phyloP scores from a whole-genome alignment of 257 asterid species.

The Nyctanthes arbortristis region DNA sequence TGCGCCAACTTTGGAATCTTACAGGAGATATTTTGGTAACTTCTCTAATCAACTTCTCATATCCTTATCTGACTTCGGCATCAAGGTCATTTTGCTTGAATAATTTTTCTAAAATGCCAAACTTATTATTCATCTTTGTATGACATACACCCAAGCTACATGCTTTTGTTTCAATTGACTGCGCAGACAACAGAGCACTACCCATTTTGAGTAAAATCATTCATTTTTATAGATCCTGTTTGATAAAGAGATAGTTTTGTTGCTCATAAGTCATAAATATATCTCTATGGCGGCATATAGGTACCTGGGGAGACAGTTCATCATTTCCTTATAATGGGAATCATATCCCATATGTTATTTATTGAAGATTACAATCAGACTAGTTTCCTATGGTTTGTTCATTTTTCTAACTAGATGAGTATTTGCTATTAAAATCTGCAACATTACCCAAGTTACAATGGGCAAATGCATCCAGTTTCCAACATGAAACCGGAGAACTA shows the following conservation, averaged over 20 bases:
- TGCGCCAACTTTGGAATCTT: conserved; percentile 95
- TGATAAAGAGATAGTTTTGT: neutral
- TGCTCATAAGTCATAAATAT: neutral
- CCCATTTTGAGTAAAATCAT: neutral
- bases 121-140: conserved; percentile 5
- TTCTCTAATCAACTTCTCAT: conserved; percentile 15
- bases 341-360: neutral
- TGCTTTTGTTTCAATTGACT: neutral
- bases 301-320: neutral
- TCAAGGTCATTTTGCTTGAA: conserved; percentile 11
- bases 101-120: neutral
- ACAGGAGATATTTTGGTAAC: conserved; percentile 84
- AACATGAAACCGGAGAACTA: too few relatives aligned
- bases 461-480: too few relatives aligned
- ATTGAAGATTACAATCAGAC: neutral
- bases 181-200: neutral
- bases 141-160: conserved; percentile 5
- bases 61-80: conserved; percentile 6
- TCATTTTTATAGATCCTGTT: neutral
- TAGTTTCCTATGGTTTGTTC: neutral
- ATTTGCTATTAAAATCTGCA: too few relatives aligned
- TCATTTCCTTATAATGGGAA: neutral
- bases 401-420: too few relatives aligned
- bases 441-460: too few relatives aligned
- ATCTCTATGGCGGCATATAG: neutral